Conservation (phyloP, 306 rosid species). For the Arachis hypogaea region DNA sequence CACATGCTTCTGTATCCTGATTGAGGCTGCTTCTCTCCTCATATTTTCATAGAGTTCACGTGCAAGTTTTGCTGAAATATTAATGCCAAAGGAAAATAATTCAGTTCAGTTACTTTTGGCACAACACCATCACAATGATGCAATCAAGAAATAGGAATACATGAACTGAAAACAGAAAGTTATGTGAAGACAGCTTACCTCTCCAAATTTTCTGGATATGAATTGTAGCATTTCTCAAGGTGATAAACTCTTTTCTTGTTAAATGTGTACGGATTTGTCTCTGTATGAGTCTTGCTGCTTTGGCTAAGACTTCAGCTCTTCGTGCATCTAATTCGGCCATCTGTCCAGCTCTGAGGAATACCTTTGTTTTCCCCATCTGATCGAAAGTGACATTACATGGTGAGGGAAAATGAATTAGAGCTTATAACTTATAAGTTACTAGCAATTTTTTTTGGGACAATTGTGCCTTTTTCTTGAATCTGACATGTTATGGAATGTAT, state of each 20-base stretch:
- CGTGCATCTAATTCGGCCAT: conserved; percentile 93
- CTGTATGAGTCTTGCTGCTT: conserved; percentile 71
- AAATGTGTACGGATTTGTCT: conserved; percentile 81
- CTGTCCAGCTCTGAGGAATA: conserved; percentile 91
- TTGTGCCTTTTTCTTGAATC: conserved; percentile 17
- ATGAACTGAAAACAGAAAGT: conserved; percentile 3
- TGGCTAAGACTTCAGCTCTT: conserved; percentile 80
- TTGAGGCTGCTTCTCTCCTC: conserved; percentile 82
- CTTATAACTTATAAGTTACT: conserved; percentile 17
- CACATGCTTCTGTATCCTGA: conserved; percentile 73
- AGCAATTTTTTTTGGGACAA: background rate
- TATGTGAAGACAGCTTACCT: conserved; percentile 50
- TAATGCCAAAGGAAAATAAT: conserved; percentile 21
- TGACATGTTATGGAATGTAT: conserved; percentile 15
- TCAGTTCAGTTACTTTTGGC: conserved; percentile 25
- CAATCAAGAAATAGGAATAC: conserved; percentile 3
- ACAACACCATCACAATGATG: background rate
- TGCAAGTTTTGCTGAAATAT: conserved; percentile 67
- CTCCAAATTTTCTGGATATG: conserved; percentile 75
- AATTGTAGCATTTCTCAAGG: conserved; percentile 61
- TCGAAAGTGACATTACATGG: conserved; percentile 8
- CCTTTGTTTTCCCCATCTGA: conserved; percentile 86
- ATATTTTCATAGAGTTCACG: conserved; percentile 61
- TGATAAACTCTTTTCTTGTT: conserved; percentile 70
- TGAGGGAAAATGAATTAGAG: conserved; percentile 17